phyloP scores from a whole-genome alignment of 192 early-diverging fungal species.

The Coemansia aciculifera region DNA sequence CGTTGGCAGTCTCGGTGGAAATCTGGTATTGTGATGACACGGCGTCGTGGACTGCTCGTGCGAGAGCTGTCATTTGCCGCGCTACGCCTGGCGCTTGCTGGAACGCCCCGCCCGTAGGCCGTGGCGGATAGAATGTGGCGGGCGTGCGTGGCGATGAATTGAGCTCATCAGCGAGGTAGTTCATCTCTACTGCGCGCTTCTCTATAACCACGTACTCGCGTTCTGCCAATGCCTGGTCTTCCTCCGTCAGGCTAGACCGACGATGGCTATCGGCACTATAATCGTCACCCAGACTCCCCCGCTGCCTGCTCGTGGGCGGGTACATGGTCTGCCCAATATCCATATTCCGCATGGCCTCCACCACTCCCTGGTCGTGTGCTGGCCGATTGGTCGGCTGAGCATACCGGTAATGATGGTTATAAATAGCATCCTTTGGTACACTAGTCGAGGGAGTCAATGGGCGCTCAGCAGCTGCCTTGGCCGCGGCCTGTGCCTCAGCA shows the following conservation, averaged over 20 bases:
- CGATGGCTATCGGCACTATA: neutral
- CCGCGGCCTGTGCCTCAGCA: neutral
- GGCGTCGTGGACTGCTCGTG: slow-evolving; percentile 44
- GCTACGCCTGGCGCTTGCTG: slow-evolving; percentile 45
- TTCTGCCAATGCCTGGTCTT: slow-evolving; percentile 60
- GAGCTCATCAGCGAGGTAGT: slow-evolving; percentile 71
- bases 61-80: slow-evolving; percentile 51
- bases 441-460: neutral
- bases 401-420: slow-evolving; percentile 24
- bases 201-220: slow-evolving; percentile 79
- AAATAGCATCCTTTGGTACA: slow-evolving; percentile 15
- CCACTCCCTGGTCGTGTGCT: neutral
- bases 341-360: slow-evolving; percentile 17
- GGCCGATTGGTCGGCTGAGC: slow-evolving; percentile 6
- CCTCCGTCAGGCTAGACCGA: slow-evolving; percentile 22
- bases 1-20: slow-evolving; percentile 36
- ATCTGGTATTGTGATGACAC: slow-evolving; percentile 48
- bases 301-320: neutral
- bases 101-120: slow-evolving; percentile 21
- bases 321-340: slow-evolving; percentile 7
- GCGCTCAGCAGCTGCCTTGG: neutral
- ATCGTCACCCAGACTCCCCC: neutral
- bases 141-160: slow-evolving; percentile 54
- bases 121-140: slow-evolving; percentile 42
- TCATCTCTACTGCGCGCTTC: slow-evolving; percentile 69